These are phyloP conservation scores for Lomentospora prolificans DNA, from an alignment of 2,329 filamentous ascomycete species.

Conservation along the genomic window DNA sequence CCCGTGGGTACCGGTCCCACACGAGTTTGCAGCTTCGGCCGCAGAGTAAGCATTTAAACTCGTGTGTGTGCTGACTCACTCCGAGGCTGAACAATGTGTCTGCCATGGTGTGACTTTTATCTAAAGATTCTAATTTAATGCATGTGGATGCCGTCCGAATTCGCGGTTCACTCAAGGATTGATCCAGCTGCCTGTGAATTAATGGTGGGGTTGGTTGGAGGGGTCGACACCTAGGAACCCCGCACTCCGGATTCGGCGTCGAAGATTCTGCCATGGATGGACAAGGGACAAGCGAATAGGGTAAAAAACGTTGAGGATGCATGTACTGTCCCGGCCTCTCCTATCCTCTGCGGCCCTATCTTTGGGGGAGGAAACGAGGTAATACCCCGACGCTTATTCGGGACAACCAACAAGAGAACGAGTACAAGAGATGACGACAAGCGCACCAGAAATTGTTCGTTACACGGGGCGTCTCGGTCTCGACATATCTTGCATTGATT, in stretches of 20 bases:
- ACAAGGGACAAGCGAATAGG: background rate
- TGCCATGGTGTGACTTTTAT: no score
- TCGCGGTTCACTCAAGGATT: background rate
- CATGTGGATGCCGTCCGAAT: no score
- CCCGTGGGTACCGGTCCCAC: no score
- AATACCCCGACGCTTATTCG: no score
- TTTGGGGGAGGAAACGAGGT: no score
- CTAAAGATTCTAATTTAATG: no score
- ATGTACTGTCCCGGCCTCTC: background rate
- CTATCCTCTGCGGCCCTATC: no score
- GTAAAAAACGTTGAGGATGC: background rate
- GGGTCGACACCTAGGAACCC: background rate
- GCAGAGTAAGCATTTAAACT: no score
- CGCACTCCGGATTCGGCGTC: slow-evolving; percentile 3
- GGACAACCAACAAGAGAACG: background rate
- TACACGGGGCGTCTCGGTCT: background rate
- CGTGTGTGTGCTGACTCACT: no score
- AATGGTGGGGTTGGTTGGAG: slow-evolving; percentile 1
- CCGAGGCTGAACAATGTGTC: no score
- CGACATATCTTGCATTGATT: slow-evolving; percentile 1
- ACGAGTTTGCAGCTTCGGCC: no score
- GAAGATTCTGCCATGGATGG: background rate
- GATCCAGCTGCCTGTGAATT: background rate
- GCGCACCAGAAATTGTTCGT: background rate
- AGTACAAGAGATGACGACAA: background rate